Evolutionary conservation across 495 filamentous ascomycete genomes (phyloP), one percentile per base, ranked within the genome.

Genomic region (Poronia punctata): DNA sequence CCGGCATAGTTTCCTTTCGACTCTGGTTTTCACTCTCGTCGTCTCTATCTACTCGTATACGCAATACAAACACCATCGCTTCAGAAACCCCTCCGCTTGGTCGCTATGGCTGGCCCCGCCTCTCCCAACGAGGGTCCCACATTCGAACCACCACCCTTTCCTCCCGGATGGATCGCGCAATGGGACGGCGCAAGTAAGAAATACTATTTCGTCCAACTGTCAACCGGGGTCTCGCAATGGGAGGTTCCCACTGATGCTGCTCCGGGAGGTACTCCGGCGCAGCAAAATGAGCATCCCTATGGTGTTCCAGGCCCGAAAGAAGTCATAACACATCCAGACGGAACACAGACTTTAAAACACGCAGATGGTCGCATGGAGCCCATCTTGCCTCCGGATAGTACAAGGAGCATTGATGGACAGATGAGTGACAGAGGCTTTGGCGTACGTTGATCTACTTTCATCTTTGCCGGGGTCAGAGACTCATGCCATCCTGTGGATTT

Each of bases 171-270:
- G 83, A 83, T 88, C 45, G 81, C 85, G 14, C 85, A 90, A 60
- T 88, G 85, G 83, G 85, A 90, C 56, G 80, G 77, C 34, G 56
- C 68, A 30, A 78, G 72, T 36, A 75, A 76, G 30, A 79, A 82
- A 54, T 90, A 88, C 62, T 90, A 90, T 58, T 90, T 74, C 54
- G 85, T 90, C 21, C 81, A 88, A 49, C 67, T 84, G 25, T 74
- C 80, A 28, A 88, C 82, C 2, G 84, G 82, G 16, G 66, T 78
- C 18, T 84, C 80, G 30, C 82, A 84, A 60, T 90, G 85, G 85
- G 81, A 87, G 3, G 71, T 82, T 10, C 85, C 85, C 16, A 84
- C 78, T 14, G 67, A 80, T 38, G 68, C 81, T 25, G 78, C 72
- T 5, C 75, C 73, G 6, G 60, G 64, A 44, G 65, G 60, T 40